Evolutionary conservation across 139 green algal species (phyloP).

Genomic region (Chlamydomonas sphaeroides): DNA sequence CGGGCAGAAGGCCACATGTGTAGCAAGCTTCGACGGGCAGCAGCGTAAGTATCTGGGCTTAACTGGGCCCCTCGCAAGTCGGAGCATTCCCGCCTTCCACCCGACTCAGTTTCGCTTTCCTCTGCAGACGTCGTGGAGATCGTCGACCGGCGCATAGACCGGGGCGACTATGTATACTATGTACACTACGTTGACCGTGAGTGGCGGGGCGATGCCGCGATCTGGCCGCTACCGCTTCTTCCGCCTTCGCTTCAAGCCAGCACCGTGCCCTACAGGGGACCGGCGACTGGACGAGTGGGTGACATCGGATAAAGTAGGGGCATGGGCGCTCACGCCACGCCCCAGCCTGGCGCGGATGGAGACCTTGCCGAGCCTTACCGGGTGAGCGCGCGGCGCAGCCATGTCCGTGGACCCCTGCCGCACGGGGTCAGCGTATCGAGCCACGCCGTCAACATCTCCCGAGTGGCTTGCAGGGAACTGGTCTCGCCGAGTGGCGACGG

Average conservation of each 20-base stretch:
- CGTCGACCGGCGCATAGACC: conserved; percentile 51
- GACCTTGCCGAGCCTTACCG: conserved; percentile 26
- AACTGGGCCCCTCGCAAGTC: background rate
- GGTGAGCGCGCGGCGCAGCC: conserved; percentile 17
- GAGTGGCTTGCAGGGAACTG: conserved; percentile 58
- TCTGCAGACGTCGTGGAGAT: conserved; percentile 59
- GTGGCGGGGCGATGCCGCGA: conserved; percentile 9
- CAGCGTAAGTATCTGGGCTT: conserved; percentile 22
- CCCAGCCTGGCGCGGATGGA: conserved; percentile 36
- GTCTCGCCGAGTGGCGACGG: conserved; percentile 45
- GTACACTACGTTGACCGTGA: conserved; percentile 92
- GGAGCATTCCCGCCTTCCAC: background rate
- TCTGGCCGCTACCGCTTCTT: no score
- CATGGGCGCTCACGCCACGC: conserved; percentile 24
- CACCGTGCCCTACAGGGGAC: conserved; percentile 76
- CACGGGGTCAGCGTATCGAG: no score
- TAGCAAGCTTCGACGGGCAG: conserved; percentile 54
- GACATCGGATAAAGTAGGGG: conserved; percentile 54
- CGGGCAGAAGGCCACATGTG: conserved; percentile 46
- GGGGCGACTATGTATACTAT: conserved; percentile 72
- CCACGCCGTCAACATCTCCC: no score
- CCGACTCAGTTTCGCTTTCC: background rate
- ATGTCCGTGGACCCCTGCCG: no score
- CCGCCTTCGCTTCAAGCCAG: no score
- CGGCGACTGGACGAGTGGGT: conserved; percentile 93